Conservation (phyloP, 441 rosid species). For the Flueggea neowawraea region DNA sequence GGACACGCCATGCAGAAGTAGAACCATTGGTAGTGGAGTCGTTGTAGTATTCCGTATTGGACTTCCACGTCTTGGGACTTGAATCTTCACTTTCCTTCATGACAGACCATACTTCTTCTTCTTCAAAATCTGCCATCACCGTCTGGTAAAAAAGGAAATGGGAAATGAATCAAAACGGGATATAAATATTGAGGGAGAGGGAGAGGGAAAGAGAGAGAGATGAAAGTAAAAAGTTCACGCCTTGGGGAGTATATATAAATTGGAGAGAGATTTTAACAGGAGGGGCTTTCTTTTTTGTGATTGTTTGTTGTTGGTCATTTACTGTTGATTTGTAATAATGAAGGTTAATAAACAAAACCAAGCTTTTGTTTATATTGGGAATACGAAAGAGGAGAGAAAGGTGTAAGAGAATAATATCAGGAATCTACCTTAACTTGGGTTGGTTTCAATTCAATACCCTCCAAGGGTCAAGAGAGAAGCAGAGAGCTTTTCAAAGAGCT, state of each 20-base stretch:
- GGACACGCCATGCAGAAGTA: constrained; percentile 35
- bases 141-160: constrained; percentile 1
- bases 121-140: constrained; percentile 45
- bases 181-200: too few species aligned
- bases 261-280: neutral
- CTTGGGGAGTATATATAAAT: neutral
- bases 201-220: neutral
- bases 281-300: neutral
- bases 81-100: constrained; percentile 44
- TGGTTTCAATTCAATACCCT: constrained; percentile 25
- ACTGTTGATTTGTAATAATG: too few species aligned
- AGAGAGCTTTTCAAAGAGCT: constrained; percentile 20
- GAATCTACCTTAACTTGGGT: constrained; percentile 35
- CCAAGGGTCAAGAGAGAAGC: constrained; percentile 13
- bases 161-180: neutral
- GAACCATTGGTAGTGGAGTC: constrained; percentile 17
- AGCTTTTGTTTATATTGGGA: constrained; percentile 22
- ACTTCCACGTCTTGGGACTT: constrained; percentile 24
- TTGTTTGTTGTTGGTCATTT: too few species aligned
- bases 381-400: constrained; percentile 13
- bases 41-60: constrained; percentile 25
- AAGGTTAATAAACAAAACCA: too few species aligned
- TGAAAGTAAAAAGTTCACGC: neutral
- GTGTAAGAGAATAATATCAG: constrained; percentile 38
- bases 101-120: constrained; percentile 71